Evolutionary conservation across 2,329 filamentous ascomycete genomes (phyloP), one percentile per base, ranked within the genome.

Genomic region (Hymenoscyphus linearis): DNA sequence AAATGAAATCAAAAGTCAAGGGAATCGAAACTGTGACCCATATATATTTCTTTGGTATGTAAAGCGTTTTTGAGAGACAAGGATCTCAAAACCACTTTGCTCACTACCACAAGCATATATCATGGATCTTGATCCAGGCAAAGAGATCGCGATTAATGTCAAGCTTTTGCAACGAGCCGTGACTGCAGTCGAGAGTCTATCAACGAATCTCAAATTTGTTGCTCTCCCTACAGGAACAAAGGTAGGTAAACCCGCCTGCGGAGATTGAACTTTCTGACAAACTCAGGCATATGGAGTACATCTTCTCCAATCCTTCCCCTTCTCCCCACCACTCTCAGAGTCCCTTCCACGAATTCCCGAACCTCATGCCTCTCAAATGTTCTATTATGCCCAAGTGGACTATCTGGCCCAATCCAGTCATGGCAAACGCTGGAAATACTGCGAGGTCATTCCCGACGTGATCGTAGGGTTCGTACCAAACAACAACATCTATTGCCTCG

Each of bases 301-400:
- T 37, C 60, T 70, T n/a, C 61, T 67, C 25, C 58, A 67, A 34
- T 62, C 70, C 16, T 59, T 69, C 26, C 52, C 61, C 18, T 66
- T 69, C 70, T 60, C 67, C 67, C 65, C 72, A 14, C 77, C 77
- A 0, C 65, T 78, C 52, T 70, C 70, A 34, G 77, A 79, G 67
- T 70, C 71, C 12, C 64, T 73, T 31, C 75, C 74, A 0, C 74
- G 75, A n/a, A 74, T 79, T 36, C 74, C 76, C 1, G 73, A 76
- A 58, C 76, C 76, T 0, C 74, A 74, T 56, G 75, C 74, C 1
- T 74, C 74, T 12, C 72, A 77, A 61, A 75, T 79, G 62, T 79
- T 79, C 69, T 79, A 80, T 69, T 79, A 79, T 65, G 71, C 67
- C n/a, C 76, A 79, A 67, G 72, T 74, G 22, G 78, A 79, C 63